Conservation (phyloP, 768 basidiomycete species). For the Pleurotus sapidus region DNA sequence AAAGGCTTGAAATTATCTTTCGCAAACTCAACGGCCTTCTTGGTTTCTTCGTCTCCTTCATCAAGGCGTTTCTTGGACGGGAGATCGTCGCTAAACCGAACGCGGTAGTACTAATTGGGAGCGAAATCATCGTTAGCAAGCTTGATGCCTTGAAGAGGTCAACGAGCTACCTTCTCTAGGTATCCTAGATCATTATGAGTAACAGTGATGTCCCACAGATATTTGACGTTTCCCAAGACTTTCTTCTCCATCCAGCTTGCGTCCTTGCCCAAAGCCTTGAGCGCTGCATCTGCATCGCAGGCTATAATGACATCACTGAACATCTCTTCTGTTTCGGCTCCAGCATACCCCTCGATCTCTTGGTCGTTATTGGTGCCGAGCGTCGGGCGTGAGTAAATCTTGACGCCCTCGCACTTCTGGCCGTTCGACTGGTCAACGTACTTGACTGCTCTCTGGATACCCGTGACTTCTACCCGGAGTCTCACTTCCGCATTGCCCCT, state of each 20-base stretch:
- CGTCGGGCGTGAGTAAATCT: slow-evolving; percentile 23
- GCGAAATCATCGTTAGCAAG: no score
- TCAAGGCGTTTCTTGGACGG: slow-evolving; percentile 22
- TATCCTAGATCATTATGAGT: slow-evolving; percentile 46
- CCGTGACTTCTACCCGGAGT: slow-evolving; percentile 23
- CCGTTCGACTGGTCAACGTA: slow-evolving; percentile 3
- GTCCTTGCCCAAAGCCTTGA: slow-evolving; percentile 21
- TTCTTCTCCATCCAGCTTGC: slow-evolving; percentile 25
- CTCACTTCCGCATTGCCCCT: slow-evolving; percentile 21
- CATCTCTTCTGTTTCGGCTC: slow-evolving; percentile 19
- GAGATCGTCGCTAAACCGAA: slow-evolving; percentile 30
- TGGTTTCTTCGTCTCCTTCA: slow-evolving; percentile 21
- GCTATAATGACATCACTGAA: slow-evolving; percentile 26
- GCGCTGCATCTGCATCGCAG: slow-evolving; percentile 24
- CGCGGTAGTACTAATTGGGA: slow-evolving; percentile 34
- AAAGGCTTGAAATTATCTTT: slow-evolving; percentile 38
- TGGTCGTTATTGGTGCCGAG: slow-evolving; percentile 25
- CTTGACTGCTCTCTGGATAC: slow-evolving; percentile 18
- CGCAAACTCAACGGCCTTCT: slow-evolving; percentile 27
- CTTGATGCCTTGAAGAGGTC: not conserved
- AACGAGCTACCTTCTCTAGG: slow-evolving; percentile 38
- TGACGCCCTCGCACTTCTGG: slow-evolving; percentile 14
- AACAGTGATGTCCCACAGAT: slow-evolving; percentile 45
- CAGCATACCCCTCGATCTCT: slow-evolving; percentile 20
- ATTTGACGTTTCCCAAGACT: slow-evolving; percentile 30